These are phyloP conservation scores for Pseudocercospora pini-densiflorae DNA, from an alignment of 2,329 filamentous ascomycete species.

Conservation along the genomic window DNA sequence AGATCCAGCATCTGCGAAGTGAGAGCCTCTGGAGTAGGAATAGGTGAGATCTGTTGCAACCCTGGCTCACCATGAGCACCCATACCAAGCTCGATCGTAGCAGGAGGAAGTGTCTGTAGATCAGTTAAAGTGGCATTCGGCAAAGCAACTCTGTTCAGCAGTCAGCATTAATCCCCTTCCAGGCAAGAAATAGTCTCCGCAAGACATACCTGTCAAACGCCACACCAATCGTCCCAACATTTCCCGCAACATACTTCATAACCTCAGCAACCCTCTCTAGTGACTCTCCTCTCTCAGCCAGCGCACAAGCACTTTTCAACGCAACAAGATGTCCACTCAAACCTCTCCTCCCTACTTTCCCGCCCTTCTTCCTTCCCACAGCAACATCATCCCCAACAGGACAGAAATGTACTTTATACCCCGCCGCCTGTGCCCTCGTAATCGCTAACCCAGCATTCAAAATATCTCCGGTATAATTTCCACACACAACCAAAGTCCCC, in stretches of 20 bases:
- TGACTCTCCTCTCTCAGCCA: constrained; percentile 42
- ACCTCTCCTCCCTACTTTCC: constrained; percentile 65
- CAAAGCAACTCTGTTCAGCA: constrained; percentile 39
- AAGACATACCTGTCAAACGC: constrained; percentile 40
- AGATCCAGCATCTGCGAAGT: constrained; percentile 43
- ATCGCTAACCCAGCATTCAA: constrained; percentile 65
- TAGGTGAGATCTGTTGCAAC: constrained; percentile 59
- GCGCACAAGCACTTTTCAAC: constrained; percentile 64
- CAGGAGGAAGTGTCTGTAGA: constrained; percentile 57
- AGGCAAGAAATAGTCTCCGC: neutral
- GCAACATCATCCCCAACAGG: constrained; percentile 70
- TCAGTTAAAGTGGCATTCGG: constrained; percentile 61
- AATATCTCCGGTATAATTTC: constrained; percentile 69
- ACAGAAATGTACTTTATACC: constrained; percentile 61
- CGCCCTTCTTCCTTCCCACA: constrained; percentile 60
- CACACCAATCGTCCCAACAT: constrained; percentile 44
- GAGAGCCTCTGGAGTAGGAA: constrained; percentile 40
- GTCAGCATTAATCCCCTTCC: neutral
- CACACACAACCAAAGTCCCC: constrained; percentile 65
- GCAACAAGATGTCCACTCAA: constrained; percentile 66
- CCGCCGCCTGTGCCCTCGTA: constrained; percentile 61
- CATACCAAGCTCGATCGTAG: constrained; percentile 67
- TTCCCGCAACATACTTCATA: constrained; percentile 44
- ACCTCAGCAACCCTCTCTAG: constrained; percentile 42
- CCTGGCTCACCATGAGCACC: constrained; percentile 71